Evolutionary conservation across 805 yeast species (phyloP), one percentile per base, ranked within the genome.

Genomic region (Sugiyamaella americana): DNA sequence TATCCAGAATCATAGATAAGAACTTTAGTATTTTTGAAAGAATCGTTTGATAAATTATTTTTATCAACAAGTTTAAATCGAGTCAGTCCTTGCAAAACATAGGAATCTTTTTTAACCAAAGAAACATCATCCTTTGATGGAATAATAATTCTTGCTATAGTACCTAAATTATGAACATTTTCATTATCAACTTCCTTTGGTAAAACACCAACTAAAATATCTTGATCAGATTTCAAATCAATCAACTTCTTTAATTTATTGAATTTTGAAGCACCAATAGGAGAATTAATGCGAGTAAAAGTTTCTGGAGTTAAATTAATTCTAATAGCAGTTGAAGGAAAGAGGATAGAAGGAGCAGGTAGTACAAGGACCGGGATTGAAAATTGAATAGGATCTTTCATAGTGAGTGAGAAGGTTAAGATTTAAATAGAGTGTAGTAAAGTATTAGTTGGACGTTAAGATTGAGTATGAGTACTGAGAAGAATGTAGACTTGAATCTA

Each of bases 141-240:
- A 3, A 41, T 18, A 5, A 52, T 45, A 5, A 58, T 52, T 19
- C 51, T 40, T 16, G 60, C 60, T 1, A 58, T 40, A 5, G 59
- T 52, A 2, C 59, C 62, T 5, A 53, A 41, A 20, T 44, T 36
- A 13, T 49, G 43, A 5, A 41, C 47, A 24, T 44, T 46, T 20
- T 34, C 45, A n/a, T 32, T 37, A 5, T 22, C 23, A 11, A 13
- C 11, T 35, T 35, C 37, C 18, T 24, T 16, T 2, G 48, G 48
- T 13, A 45, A 13, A n/a, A 45, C 44, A 10, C 48, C 48, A 2
- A 45, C 18, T 16, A 45, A 24, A 19, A 45, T 23, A n/a, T 45
- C 48, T 20, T 40, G 11, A 18, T 44, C 35, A 11, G 44, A 45
- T 32, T 45, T 45, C 29, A 45, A 20, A 16, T 40, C 40, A 16